Evolutionary conservation across 352 stramenopile species (phyloP), one percentile per base, ranked within the genome.

Genomic region (Phytopythium delawarense): DNA sequence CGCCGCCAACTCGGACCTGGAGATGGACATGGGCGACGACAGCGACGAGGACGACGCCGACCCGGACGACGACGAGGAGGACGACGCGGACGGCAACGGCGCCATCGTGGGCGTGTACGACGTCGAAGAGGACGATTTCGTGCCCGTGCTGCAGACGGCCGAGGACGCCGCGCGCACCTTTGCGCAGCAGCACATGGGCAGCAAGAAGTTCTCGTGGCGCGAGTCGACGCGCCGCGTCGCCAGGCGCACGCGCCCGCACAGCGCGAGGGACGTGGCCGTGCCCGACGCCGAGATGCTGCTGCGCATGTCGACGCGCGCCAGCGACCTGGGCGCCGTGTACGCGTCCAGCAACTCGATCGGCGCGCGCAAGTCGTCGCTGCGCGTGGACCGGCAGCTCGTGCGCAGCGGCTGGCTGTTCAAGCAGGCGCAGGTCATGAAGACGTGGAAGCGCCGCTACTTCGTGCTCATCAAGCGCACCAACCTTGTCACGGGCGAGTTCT

Each of bases 401-500:
- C 71, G 69, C 58, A 71, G 64, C 28, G 79, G 79, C 16, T 88
- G 77, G 76, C 64, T 88, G 3, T 83, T 70, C 62, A 88, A 88
- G 35, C 79, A 87, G 56, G 71, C 75, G 4, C 76, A 88, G 51
- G 79, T 88, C 55, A 73, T 84, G 78, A 92, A 92, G 79, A 91
- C 80, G 25, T 96, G 87, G 87, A 96, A 96, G 63, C 85, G 83
- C 34, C 76, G 87, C 13, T 96, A 90, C 62, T 96, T 96, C 44
- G 79, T 96, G 57, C 66, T 96, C n/a, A 76, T 87, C 35, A 94
- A 91, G 70, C 77, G 81, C 25, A 93, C 79, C 6, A 92, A 93
- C 59, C 46, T 74, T 11, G 61, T 65, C 3, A 94, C 77, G 11
- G 80, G 81, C 2, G 84, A 93, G 44, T 89, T 79, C 46, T 87